Conservation (phyloP, 495 filamentous ascomycete genomes). For the Penicillium argentinense region DNA sequence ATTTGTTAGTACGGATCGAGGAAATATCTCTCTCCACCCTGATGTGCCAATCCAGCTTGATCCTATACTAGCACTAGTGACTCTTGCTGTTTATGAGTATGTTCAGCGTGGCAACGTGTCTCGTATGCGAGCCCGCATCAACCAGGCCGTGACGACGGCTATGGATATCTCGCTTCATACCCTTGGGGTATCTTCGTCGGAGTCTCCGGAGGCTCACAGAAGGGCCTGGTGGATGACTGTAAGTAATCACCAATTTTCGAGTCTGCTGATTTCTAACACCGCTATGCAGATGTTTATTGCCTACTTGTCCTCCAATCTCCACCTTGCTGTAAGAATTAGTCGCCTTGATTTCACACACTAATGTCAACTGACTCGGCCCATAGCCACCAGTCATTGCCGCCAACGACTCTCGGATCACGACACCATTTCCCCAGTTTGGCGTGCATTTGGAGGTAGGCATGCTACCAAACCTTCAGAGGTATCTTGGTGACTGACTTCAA, state of each 20-base stretch:
- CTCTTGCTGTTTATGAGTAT: slow-evolving; percentile 55
- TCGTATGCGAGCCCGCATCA: slow-evolving; percentile 50
- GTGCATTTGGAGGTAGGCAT: slow-evolving; percentile 41
- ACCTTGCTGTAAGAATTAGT: slow-evolving; percentile 16
- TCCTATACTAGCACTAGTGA: slow-evolving; percentile 47
- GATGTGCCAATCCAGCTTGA: slow-evolving; percentile 43
- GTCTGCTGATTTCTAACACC: not conserved
- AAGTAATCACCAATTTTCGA: too few relatives aligned
- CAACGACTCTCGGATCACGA: slow-evolving; percentile 47
- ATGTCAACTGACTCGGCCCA: not conserved
- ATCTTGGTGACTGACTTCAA: not conserved
- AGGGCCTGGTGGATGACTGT: slow-evolving; percentile 57
- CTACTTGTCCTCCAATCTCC: slow-evolving; percentile 18
- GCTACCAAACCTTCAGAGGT: not conserved
- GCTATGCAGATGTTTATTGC: slow-evolving; percentile 28
- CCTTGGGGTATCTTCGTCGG: slow-evolving; percentile 29
- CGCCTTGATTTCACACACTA: not conserved
- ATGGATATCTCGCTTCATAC: slow-evolving; percentile 47
- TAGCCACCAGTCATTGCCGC: slow-evolving; percentile 45
- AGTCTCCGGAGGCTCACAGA: slow-evolving; percentile 45
- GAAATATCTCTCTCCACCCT: slow-evolving; percentile 41
- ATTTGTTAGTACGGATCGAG: slow-evolving; percentile 34
- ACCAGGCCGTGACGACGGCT: slow-evolving; percentile 47
- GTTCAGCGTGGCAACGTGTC: slow-evolving; percentile 52
- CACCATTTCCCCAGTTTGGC: slow-evolving; percentile 42